These are phyloP conservation scores for Schoenoplectus tabernaemontani DNA, from an alignment of 202 grass and related monocot species.

Conservation along the genomic window DNA sequence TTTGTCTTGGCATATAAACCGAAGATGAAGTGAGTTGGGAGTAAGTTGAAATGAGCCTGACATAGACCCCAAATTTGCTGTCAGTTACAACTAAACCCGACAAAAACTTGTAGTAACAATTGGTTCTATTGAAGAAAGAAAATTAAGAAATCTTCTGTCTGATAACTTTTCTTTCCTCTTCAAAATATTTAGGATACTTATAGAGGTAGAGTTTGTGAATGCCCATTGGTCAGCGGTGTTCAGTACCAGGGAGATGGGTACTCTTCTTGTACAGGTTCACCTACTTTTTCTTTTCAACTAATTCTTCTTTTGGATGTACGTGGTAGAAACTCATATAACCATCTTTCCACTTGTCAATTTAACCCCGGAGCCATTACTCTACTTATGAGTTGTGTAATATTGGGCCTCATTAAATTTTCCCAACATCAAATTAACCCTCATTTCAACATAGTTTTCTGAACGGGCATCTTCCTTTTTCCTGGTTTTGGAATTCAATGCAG, in stretches of 20 bases:
- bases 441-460: background rate
- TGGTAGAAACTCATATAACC: background rate
- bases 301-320: background rate
- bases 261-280: slow-evolving; percentile 48
- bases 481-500: slow-evolving; percentile 22
- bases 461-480: background rate
- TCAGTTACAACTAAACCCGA: background rate
- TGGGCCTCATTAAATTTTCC: background rate
- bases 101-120: background rate
- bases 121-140: background rate
- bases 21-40: background rate
- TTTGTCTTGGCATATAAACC: background rate
- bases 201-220: slow-evolving; percentile 69
- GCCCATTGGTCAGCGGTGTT: slow-evolving; percentile 51
- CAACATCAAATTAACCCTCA: background rate
- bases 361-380: background rate
- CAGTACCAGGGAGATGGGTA: slow-evolving; percentile 73
- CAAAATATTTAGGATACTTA: slow-evolving; percentile 54
- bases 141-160: background rate
- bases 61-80: background rate
- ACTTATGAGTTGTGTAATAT: background rate
- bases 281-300: background rate
- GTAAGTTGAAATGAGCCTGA: background rate
- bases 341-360: background rate
- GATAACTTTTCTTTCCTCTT: background rate